Evolutionary conservation across 331 rosid genomes (phyloP), one percentile per base, ranked within the genome.

Genomic region (Dryas integrifolia): DNA sequence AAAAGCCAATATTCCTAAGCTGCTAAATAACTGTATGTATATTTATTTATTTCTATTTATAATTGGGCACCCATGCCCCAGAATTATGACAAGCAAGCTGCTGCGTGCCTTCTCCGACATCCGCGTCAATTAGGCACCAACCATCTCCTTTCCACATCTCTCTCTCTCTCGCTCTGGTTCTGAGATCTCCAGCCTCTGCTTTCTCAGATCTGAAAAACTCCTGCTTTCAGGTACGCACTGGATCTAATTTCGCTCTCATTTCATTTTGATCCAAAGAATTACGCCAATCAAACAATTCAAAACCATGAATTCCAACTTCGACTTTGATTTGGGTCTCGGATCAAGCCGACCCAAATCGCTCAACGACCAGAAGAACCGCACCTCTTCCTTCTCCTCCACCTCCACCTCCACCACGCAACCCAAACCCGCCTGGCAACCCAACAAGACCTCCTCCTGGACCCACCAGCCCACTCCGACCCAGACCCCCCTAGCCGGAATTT

Each of bases 251-350:
- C 4, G 24, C 30, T 67, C 58, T 49, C 67, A 5, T 15, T 16
- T 56, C n/a, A 9, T 13, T 41, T n/a, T 14, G 45, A 56, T 56
- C 75, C 55, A 12, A 8, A 55, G 6, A 57, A 57, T 9, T 6
- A 16, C 59, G 7, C 9, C 9, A 41, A 41, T 48, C 14, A n/a
- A 8, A 62, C 4, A 40, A 14, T 43, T 5, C 11, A 62, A 8
- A 13, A 3, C 65, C 58, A 95, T 95, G 99, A 89, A 85, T 89
- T 92, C 98, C 67, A 89, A 84, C 79, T 84, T 83, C 75, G 96
- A 88, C 69, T 94, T 95, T 81, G 99, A 87, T 95, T 86, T 95
- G 10, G 99, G 96, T 35, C 64, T 87, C 78, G 96, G 92, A 78
- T 88, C 99, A 26, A 84, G 86, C 47, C 85, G 81, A 57, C 80